Conservation (phyloP, 2,329 filamentous ascomycete genomes). For the Chalara sp. region DNA sequence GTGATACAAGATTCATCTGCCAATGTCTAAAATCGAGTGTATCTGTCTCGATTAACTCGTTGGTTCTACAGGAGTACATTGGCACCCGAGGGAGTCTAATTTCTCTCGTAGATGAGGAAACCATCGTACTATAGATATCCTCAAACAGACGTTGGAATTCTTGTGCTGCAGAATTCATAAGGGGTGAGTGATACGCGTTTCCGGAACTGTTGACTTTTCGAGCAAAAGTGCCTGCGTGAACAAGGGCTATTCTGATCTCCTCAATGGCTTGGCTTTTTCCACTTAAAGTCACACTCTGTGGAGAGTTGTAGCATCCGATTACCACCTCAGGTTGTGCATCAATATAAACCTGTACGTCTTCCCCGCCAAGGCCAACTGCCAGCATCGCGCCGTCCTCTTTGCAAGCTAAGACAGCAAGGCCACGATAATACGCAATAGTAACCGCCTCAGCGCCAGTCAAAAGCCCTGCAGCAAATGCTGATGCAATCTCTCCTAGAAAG, state of each 20-base stretch:
- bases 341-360: constrained; percentile 2
- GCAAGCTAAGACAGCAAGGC: constrained; percentile 1
- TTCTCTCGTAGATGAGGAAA: neutral
- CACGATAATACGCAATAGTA: constrained; percentile 38
- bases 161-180: constrained; percentile 14
- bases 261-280: constrained; percentile 12
- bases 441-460: constrained; percentile 27
- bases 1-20: constrained; percentile 2
- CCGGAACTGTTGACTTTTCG: constrained; percentile 7
- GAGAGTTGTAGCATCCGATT: constrained; percentile 24
- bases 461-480: constrained; percentile 34
- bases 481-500: constrained; percentile 38
- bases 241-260: neutral
- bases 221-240: constrained; percentile 11
- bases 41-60: neutral
- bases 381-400: constrained; percentile 21
- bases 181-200: constrained; percentile 12
- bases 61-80: constrained; percentile 1
- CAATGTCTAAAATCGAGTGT: neutral
- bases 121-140: neutral
- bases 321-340: neutral
- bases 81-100: neutral
- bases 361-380: constrained; percentile 11
- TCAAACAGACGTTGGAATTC: constrained; percentile 13
- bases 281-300: constrained; percentile 17